Base-by-base conservation (phyloP, 192 early-diverging fungal genomes). In the Lunasporangiospora selenospora region DNA sequence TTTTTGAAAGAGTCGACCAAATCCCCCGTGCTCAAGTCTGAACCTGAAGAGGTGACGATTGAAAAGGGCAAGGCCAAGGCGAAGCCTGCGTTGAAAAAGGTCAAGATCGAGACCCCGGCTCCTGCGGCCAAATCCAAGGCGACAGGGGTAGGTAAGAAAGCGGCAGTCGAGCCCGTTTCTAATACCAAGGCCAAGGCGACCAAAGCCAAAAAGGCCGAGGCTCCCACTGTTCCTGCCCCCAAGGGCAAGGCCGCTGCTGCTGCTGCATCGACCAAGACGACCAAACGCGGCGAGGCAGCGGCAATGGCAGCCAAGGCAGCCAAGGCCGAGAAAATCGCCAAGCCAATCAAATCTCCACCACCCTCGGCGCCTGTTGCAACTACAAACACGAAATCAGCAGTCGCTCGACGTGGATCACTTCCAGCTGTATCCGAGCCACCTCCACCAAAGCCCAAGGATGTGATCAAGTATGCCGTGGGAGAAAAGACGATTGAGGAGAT, bases 401-500 rank as follows among this genome's bases (percentile, higher is more conserved):
- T 10, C 16, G 54, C 48, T 8, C 42, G 55, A 27, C 69, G 60
- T 3, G 55, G 54, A 7, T 62, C 69, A 13, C 24, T 73, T n/a
- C 61, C 69, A n/a, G 69, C 69, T 12, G 69, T 73, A 9, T 48
- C 60, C 10, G 43, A 56, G n/a, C 54, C 59, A 11, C 59, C 59
- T 21, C 59, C 69, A 29, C 54, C 69, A 3, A 62, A 62, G 42
- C 48, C 60, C 42, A 73, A 73, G 43, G 69, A 73, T 7, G 53
- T 73, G 42, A 73, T 73, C 43, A 59, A 61, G 10, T 73, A 73
- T 48, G 63, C 69, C 1, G 69, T 73, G 1, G 69, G 69, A 0
- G 69, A 73, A 18, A 73, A 73, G 49, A 73, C 69, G 15, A 55
- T 73, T 19, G 69, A 73, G 47, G 69, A 73, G 34, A 31, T 73